Base-by-base conservation (phyloP, 2,329 filamentous ascomycete species). In the Pseudovirgaria hyperparasitica region DNA sequence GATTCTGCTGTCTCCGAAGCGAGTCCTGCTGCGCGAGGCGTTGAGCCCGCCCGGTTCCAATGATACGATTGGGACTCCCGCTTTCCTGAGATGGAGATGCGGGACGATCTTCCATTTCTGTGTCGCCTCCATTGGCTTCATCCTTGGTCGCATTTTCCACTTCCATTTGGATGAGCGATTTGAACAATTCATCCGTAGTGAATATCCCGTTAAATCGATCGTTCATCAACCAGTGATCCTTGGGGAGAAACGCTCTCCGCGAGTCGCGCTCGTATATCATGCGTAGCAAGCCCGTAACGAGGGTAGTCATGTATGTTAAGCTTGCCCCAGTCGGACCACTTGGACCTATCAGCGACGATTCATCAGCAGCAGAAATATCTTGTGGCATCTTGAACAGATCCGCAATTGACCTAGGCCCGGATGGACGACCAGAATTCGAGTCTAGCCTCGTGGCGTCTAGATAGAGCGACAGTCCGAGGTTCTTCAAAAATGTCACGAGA, bases 211-310 rank as follows among this genome's bases (percentile, higher is more conserved):
- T 80, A 31, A 96, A 82, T 12, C 65, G 63, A 34, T 74, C 77
- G 1, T 80, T 90, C 86, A 96, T 96, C 19, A 96, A 63, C 90
- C 90, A 98, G 50, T 93, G 86, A 25, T 74, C 70, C n/a, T 66
- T 57, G 2, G 84, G 79, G 13, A 96, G 57, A 46, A 96, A 96
- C 16, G 70, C 75, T 13, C 86, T 73, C 33, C 90, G 69, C 6
- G 90, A 98, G 52, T 96, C 87, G 50, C 87, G 68, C 53, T 94
- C 86, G 48, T 96, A 94, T 6, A 94, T 62, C 67, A 92, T 87
- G 30, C 79, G 76, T 45, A 94, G 64, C 0, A 92, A 67, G 3
- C 75, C 76, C 3, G 84, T 92, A 5, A 85, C 72, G 3, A 87
- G 64, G n/a, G 68, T 72, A 43, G 82, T 80, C 31, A 94, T 72